These are phyloP conservation scores for Teratosphaeria epicoccoides DNA, from an alignment of 2,329 filamentous ascomycete genomes.

Conservation along the genomic window DNA sequence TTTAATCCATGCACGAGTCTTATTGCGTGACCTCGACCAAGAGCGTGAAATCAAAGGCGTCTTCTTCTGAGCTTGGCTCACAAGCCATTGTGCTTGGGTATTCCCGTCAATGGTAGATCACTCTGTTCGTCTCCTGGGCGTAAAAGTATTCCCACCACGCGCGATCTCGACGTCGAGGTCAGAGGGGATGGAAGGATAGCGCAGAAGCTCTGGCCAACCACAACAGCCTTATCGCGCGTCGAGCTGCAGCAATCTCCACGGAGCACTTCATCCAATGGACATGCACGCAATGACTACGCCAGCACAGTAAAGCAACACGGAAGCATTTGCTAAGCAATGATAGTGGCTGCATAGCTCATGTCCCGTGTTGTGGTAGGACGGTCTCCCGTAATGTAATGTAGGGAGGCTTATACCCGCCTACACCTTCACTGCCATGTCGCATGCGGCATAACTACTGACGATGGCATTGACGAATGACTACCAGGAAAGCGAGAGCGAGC, in stretches of 20 bases:
- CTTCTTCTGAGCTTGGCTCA: too few species aligned
- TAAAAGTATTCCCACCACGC: too few species aligned
- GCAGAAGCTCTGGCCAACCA: neutral
- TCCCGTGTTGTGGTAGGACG: neutral
- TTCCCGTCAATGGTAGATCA: too few species aligned
- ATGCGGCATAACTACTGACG: neutral
- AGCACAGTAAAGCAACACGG: neutral
- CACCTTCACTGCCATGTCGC: neutral
- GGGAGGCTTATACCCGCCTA: neutral
- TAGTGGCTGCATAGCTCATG: neutral
- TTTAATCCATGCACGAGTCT: too few species aligned
- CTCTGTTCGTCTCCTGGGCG: too few species aligned
- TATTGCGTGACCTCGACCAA: too few species aligned
- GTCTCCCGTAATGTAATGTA: neutral
- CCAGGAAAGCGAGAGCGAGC: conserved; percentile 22
- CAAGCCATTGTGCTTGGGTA: too few species aligned
- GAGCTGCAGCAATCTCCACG: neutral
- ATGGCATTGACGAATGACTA: conserved; percentile 11
- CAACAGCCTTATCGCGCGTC: neutral
- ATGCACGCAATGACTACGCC: neutral
- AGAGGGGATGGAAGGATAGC: neutral
- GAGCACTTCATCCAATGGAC: neutral
- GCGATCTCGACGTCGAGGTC: too few species aligned
- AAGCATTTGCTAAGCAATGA: neutral
- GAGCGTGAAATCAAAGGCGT: too few species aligned